Evolutionary conservation across 306 rosid species (phyloP).

Genomic region (Pueraria montana): DNA sequence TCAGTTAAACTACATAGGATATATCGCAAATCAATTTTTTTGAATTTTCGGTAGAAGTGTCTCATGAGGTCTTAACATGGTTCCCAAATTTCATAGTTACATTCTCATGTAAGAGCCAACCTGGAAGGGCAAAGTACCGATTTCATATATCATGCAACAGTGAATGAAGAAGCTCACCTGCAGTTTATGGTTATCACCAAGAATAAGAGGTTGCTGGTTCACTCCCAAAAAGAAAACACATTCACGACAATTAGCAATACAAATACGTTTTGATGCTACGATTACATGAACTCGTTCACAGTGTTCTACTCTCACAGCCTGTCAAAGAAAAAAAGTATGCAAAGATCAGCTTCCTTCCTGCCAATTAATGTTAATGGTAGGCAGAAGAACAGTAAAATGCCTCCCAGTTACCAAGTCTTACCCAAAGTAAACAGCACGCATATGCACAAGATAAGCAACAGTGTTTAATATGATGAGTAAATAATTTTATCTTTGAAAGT

Average conservation of each 20-base stretch:
- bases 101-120: constrained; percentile 32
- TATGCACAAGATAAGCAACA: constrained; percentile 14
- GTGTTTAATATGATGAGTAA: background rate
- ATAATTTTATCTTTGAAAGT: constrained; percentile 18
- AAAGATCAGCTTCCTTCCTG: constrained; percentile 42
- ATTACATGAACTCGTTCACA: constrained; percentile 99
- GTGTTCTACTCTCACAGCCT: constrained; percentile 98
- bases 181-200: constrained; percentile 96
- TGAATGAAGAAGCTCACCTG: constrained; percentile 68
- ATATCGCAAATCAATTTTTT: constrained; percentile 23
- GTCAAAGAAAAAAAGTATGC: constrained; percentile 47
- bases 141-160: constrained; percentile 39
- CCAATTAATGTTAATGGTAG: constrained; percentile 28
- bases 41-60: background rate
- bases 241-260: constrained; percentile 98
- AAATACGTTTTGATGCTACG: constrained; percentile 86
- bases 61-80: constrained; percentile 31
- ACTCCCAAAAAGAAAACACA: constrained; percentile 93
- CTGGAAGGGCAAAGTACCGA: constrained; percentile 26
- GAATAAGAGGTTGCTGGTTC: constrained; percentile 88
- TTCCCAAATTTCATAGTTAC: background rate
- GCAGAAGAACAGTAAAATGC: constrained; percentile 32
- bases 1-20: no score
- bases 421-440: constrained; percentile 25
- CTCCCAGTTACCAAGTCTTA: constrained; percentile 31